These are phyloP conservation scores for Podaxis sp. DNA, from an alignment of 768 basidiomycete genomes.

Conservation along the genomic window DNA sequence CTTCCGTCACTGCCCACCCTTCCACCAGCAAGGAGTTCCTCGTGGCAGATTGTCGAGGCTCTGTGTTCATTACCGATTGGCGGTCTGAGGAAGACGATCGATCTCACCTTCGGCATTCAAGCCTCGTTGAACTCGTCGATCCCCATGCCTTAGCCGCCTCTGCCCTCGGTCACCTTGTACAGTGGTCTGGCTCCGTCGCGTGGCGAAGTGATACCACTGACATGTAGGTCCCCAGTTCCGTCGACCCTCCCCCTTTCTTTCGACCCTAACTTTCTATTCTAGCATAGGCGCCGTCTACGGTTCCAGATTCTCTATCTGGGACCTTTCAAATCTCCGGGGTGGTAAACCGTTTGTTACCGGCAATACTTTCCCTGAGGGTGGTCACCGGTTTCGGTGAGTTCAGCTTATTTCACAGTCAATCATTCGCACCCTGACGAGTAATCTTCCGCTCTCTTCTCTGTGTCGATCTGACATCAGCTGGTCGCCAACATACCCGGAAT, in stretches of 20 bases:
- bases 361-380: slow-evolving; percentile 64
- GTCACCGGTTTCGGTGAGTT: slow-evolving; percentile 63
- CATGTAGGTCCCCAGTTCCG: slow-evolving; percentile 49
- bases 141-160: slow-evolving; percentile 61
- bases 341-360: slow-evolving; percentile 71
- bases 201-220: slow-evolving; percentile 73
- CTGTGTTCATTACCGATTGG: slow-evolving; percentile 82
- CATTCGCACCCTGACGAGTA: slow-evolving; percentile 9
- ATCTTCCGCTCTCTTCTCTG: not conserved
- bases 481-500: slow-evolving; percentile 74
- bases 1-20: slow-evolving; percentile 68
- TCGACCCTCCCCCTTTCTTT: slow-evolving; percentile 11
- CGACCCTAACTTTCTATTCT: not conserved
- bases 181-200: slow-evolving; percentile 59
- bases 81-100: slow-evolving; percentile 54
- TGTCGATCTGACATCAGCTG: slow-evolving; percentile 46
- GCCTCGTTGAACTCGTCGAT: slow-evolving; percentile 71
- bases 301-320: slow-evolving; percentile 74
- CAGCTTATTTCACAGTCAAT: slow-evolving; percentile 3
- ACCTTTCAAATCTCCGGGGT: slow-evolving; percentile 67
- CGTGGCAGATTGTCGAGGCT: slow-evolving; percentile 73
- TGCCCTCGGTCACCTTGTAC: slow-evolving; percentile 41
- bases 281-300: slow-evolving; percentile 80
- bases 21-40: slow-evolving; percentile 76
- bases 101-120: slow-evolving; percentile 59